Conservation (phyloP, 257 asterid genomes). For the Solanum rostratum region DNA sequence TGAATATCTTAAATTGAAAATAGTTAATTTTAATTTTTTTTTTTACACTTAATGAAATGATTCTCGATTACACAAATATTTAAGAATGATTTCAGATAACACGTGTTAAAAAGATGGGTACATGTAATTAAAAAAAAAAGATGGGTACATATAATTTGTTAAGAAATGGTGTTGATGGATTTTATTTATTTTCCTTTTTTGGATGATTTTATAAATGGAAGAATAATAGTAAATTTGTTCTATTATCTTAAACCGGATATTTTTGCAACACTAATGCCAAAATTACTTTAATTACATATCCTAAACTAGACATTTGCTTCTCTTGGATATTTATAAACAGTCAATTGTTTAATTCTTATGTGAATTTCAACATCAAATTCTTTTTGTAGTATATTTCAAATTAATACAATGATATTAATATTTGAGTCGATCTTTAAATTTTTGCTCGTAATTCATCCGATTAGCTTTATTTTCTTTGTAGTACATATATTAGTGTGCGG, state of each 20-base stretch:
- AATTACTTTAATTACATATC: neutral
- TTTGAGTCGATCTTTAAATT: neutral
- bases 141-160: neutral
- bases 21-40: too few species aligned
- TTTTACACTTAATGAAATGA: too few species aligned
- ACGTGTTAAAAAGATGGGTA: too few species aligned
- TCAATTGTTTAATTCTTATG: neutral
- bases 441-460: neutral
- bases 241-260: neutral
- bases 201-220: neutral
- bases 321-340: neutral
- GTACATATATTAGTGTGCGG: too few species aligned
- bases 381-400: neutral
- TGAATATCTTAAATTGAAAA: too few species aligned
- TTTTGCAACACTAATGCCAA: neutral
- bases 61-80: too few species aligned
- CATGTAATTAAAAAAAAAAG: too few species aligned
- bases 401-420: neutral
- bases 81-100: too few species aligned
- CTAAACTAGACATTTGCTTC: neutral
- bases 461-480: too few species aligned
- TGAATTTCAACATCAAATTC: neutral
- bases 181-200: neutral
- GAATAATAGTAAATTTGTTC: neutral
- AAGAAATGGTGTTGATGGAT: neutral